Base-by-base conservation (phyloP, 345 rosid genomes). In the Microcos paniculata region DNA sequence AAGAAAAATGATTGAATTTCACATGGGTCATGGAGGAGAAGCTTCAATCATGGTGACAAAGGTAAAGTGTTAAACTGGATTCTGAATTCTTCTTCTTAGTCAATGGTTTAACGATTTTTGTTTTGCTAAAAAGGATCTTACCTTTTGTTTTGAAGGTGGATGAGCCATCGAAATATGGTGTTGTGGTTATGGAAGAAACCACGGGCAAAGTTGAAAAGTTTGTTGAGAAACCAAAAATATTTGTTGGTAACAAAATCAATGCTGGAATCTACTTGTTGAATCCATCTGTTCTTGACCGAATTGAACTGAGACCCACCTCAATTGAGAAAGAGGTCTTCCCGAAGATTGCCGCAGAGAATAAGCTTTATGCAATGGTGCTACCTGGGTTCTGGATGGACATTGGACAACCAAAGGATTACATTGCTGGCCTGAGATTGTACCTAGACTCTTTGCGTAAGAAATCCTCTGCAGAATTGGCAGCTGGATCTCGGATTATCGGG, bases 351-450 rank as follows among this genome's bases (percentile, higher is more conserved):
- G 81, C 89, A 0, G 97, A 84, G 67, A 78, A 83, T 31, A 84
- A 83, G 85, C 92, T 92, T 70, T 87, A 72, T 18, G 97, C 93
- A 6, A 89, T 92, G 94, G 94, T 88, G 28, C 87, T 92, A 38
- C 88, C 92, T 13, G 94, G 97, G 21, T 92, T 92, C 51, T 92
- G 94, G 94, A 92, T 92, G 97, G 97, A 92, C 83, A 85, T 92
- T 66, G 97, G 97, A 73, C 97, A 90, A 79, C 97, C 97, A 53
- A 85, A 82, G 79, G 97, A 90, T 78, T 89, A 92, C 80, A 89
- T 90, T 57, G 79, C 88, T 0, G 93, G 97, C 43, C 83, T 90
- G 58, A 87, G 94, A 75, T 86, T 87, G 43, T 92, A 87, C 79
- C 87, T 90, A n/a, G 94, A 90, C 46, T 92, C 91, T 3, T 64